phyloP scores from a whole-genome alignment of 345 rosid species.

The Balakata baccata region DNA sequence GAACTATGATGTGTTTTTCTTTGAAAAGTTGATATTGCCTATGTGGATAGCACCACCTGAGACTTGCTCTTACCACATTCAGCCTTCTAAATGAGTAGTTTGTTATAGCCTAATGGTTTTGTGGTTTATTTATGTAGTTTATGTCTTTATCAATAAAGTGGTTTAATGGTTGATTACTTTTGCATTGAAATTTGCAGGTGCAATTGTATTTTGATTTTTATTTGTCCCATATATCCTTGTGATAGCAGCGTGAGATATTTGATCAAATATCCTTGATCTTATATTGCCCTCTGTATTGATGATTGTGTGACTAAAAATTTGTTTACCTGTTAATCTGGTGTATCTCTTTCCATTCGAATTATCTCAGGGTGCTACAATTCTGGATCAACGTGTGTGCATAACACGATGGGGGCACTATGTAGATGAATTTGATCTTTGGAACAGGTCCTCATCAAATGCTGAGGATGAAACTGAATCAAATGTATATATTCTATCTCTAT shows the following conservation, averaged over 20 bases:
- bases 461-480: slow-evolving; percentile 44
- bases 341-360: slow-evolving; percentile 2
- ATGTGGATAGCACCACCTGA: neutral
- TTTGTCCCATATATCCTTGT: neutral
- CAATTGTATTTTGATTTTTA: neutral
- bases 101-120: neutral
- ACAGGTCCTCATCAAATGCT: slow-evolving; percentile 26
- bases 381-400: slow-evolving; percentile 74
- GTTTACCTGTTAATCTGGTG: neutral
- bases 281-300: neutral
- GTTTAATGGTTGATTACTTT: neutral
- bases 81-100: neutral
- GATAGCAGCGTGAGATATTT: neutral
- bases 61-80: neutral
- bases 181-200: slow-evolving; percentile 6
- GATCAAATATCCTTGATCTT: neutral
- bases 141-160: neutral
- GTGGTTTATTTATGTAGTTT: neutral
- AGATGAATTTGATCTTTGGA: slow-evolving; percentile 62
- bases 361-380: slow-evolving; percentile 69
- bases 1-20: neutral
- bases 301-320: neutral
- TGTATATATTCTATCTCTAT: slow-evolving; percentile 36
- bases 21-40: neutral
- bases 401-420: slow-evolving; percentile 63